Base-by-base conservation (phyloP, 2,329 filamentous ascomycete species). In the Raffaelea albimanens region DNA sequence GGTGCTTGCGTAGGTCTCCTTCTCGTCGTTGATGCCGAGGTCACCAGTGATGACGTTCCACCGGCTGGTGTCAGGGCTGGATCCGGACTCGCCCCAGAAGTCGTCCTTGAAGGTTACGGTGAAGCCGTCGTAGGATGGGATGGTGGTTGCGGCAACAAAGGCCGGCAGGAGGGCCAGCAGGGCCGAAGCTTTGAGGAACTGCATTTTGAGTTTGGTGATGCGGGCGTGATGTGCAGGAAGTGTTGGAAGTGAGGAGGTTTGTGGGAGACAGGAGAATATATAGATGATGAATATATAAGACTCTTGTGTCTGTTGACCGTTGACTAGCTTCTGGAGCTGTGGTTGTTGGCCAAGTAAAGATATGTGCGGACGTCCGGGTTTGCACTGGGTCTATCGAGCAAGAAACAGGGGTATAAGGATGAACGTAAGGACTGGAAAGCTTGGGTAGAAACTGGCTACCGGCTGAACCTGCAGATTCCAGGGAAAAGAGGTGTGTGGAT, bases 11-110 rank as follows among this genome's bases (percentile, higher is more conserved):
- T 78, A 80, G 3, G 61, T 64, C 57, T 80, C 64, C 16, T 70
- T 54, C 56, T 79, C 75, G 54, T 70, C 66, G 66, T 79, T 80
- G 50, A 82, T 75, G 60, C 80, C 82, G 59, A 83, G 73, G 52
- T 77, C 72, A 56, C 75, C 69, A 45, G 72, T 75, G 54, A 75
- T 70, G 29, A 51, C 45, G 51, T 68, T 63, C 73, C 73, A 76
- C 43, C 60, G 60, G 44, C 22, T 53, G 4, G 52, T 44, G 56
- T 64, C 59, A 5, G 70, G 66, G 1, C 57, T 49, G 1, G 56
- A 50, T 38, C 67, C 66, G 18, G 58, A 53, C 1, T 44, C 29
- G 7, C 72, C 73, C 2, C 47, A 36, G 47, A 76, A 76, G 21
- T 52, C 55, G 21, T 74, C 70, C 5, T 65, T 58, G 69, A 69